Evolutionary conservation across 2,329 filamentous ascomycete genomes (phyloP), one percentile per base, ranked within the genome.

Genomic region (Fusarium nygamai): DNA sequence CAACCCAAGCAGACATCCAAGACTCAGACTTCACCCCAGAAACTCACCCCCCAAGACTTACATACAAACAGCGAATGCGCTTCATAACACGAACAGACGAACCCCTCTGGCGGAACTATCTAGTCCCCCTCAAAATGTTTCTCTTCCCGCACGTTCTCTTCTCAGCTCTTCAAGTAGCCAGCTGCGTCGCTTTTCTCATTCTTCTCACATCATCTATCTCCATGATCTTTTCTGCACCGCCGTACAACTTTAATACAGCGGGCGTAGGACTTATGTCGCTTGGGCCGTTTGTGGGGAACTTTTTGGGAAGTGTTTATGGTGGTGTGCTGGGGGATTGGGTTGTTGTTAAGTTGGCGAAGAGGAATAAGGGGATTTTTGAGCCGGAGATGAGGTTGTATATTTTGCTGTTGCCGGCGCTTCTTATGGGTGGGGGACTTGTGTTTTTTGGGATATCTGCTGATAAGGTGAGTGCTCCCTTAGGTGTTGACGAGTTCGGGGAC

Each of bases 371-470:
- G 3, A 78, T 83, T 11, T 85, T 83, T 53, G 85, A 86, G 65
- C 84, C 85, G 0, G 85, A 86, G 69, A 86, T 86, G 80, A 79
- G 85, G 3, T 73, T 86, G 14, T 83, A 80, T 33, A 38, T 74
- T 17, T 33, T 79, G 3, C 20, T 74, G 10, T 19, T 79, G 2
- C 81, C 83, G 1, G 78, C 80, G 1, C 9, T 84, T 0, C 41
- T 77, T 4, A 78, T 81, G 76, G 77, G 80, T 2, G 82, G 76
- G 1, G 84, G 84, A 0, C 44, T 84, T 6, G 78, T 82, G 5
- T 79, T 85, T 66, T 85, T 84, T 68, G 84, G 84, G 3, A 71
- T 75, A 4, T 83, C 83, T 0, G 74, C 81, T 5, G 77, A 79
- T 8, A 70, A 76, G 58, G 83, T 83, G 67, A 67, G 80, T 20